Percentiles rank a stretch among this genome's conserved stretches.
These are phyloP conservation scores for Ogataea nonfermentans DNA, from an alignment of 805 yeast genomes.

Conservation along the genomic window DNA sequence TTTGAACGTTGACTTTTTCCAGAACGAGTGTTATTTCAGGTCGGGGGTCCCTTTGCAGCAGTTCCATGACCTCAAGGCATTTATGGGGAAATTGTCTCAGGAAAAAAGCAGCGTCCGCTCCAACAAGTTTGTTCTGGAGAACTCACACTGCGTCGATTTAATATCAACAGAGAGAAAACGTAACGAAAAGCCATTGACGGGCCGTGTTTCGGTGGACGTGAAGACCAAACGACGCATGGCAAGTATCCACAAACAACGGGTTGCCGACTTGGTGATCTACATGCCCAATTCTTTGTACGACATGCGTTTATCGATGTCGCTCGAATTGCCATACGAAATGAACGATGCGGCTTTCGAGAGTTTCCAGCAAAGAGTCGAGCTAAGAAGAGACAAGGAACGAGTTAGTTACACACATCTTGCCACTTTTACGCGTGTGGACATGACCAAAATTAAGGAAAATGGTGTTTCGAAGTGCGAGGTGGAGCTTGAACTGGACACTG, in stretches of 20 bases:
- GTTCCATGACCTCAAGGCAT: slow-evolving; percentile 54
- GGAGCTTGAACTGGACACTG: slow-evolving; percentile 36
- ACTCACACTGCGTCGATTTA: slow-evolving; percentile 61
- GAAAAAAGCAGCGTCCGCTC: slow-evolving; percentile 19
- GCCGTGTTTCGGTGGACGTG: slow-evolving; percentile 66
- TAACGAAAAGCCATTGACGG: slow-evolving; percentile 60
- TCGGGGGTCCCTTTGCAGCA: slow-evolving; percentile 65
- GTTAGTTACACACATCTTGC: slow-evolving; percentile 70
- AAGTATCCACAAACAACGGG: slow-evolving; percentile 68
- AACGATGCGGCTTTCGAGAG: slow-evolving; percentile 50
- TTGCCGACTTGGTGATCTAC: slow-evolving; percentile 69
- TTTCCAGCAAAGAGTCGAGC: slow-evolving; percentile 45
- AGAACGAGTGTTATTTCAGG: slow-evolving; percentile 54
- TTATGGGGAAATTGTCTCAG: slow-evolving; percentile 50
- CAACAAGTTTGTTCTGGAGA: slow-evolving; percentile 56
- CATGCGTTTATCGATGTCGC: slow-evolving; percentile 67
- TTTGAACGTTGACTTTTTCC: slow-evolving; percentile 46
- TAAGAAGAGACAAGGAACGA: slow-evolving; percentile 70
- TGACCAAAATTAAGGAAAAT: slow-evolving; percentile 54
- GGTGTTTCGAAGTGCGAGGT: slow-evolving; percentile 32
- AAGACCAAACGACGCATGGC: slow-evolving; percentile 65
- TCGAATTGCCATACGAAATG: slow-evolving; percentile 72
- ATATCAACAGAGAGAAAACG: slow-evolving; percentile 61
- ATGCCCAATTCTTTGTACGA: slow-evolving; percentile 80
- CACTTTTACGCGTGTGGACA: slow-evolving; percentile 69